Base-by-base conservation (phyloP, 345 rosid species). In the Eucalyptus brandiana region DNA sequence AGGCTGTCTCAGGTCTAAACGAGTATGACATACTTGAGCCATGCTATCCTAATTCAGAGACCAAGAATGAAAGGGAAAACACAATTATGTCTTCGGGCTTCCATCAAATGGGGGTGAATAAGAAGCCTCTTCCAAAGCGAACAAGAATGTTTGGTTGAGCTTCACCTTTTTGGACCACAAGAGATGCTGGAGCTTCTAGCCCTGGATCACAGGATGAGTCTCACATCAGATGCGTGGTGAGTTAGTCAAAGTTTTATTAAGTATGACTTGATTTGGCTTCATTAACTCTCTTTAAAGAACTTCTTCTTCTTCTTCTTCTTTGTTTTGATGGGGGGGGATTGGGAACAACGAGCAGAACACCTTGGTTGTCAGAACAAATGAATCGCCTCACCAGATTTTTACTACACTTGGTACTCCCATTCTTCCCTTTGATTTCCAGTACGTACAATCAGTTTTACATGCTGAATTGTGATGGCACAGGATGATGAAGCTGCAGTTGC, bases 1-100 rank as follows among this genome's bases (percentile, higher is more conserved):
- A 95, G 96, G 93, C 92, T 42, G 5, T 94, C 14, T 8, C 2
- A 1, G 93, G 90, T 12, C 87, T 95, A 44, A 95, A 95, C 89
- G 13, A 56, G 17, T 95, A 95, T n/a, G 87, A 93, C 92, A 93
- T 93, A 19, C 95, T 95, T 34, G 94, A 94, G 87, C 92, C 94
- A 6, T 94, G 96, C 91, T 93, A 92, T 90, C 92, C 87, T 58
- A 85, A 90, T n/a, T 93, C 93, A 7, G 86, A 24, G 32, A 51
- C 90, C 30, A 51, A 26, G 49, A 72, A 53, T 44, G 50, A 45
- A 13, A 34, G 76, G 44, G 21, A 24, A 87, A 32, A 42, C 12
- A 37, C 26, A 15, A 32, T 8, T 21, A 42, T 24, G 34, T 5
- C 87, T 19, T 44, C 1, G 8, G 80, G 80, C 54, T 30, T 86